Evolutionary conservation across 176 grass and related monocot species (phyloP), one percentile per base, ranked within the genome.

Genomic region (Aegilops tauschii): DNA sequence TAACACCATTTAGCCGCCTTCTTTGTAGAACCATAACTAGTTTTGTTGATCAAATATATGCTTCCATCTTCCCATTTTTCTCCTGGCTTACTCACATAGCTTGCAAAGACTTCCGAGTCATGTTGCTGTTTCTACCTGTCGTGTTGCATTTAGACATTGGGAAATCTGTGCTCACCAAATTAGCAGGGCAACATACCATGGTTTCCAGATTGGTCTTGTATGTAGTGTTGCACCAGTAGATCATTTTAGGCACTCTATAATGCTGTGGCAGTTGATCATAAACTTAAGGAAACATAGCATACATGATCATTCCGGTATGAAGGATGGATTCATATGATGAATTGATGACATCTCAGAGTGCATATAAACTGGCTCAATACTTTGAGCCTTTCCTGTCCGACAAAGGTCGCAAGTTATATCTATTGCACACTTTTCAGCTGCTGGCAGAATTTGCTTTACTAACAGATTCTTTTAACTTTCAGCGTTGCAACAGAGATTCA

Each of bases 401-500:
- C 4, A 49, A 49, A 49, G 12, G 13, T 49, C 12, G 12, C 47
- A 16, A 49, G 47, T 49, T 49, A 16, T 73, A 17, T 30, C 64
- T 81, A 40, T 34, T 80, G 9, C 65, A 59, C 59, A 44, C 23
- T 2, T 34, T 28, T 17, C 20, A 5, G 23, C 2, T 8, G 23
- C 37, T 71, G 21, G 31, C 14, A 56, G 47, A 20, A 47, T 39
- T 49, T 69, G 44, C 34, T 40, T 31, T 10, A n/a, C 45, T 86
- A 63, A 88, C 35, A 31, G 12, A 25, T 88, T 81, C 70, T 23
- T 35, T 75, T 90, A 44, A 80, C 61, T 72, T 82, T 68, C 91
- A 98, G 93, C 79, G 87, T 92, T 65, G 89, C 93, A 80, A 68
- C 80, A 85, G 89, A 92, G 64, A 90, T 98, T 83, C 87, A 80